phyloP scores from a whole-genome alignment of 1,284 basidiomycete species.

The Mrakiaceae sp. region DNA sequence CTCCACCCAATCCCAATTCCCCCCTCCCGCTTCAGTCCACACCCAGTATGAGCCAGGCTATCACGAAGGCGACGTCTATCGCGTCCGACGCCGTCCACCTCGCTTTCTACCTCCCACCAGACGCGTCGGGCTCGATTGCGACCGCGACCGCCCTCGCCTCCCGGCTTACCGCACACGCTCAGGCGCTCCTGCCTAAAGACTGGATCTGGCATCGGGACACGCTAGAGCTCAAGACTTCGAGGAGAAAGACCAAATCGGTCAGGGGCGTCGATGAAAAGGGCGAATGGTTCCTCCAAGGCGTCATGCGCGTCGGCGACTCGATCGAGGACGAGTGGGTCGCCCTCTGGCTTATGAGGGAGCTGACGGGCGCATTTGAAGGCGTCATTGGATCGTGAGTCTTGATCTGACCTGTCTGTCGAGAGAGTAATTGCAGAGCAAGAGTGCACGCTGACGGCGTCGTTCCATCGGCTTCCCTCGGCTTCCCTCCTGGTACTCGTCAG shows the following conservation, averaged over 20 bases:
- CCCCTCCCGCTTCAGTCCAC: too few species aligned
- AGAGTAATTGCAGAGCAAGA: not conserved
- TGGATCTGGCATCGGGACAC: conserved; percentile 82
- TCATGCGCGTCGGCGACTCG: conserved; percentile 79
- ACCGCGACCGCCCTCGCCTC: conserved; percentile 44
- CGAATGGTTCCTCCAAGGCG: conserved; percentile 4
- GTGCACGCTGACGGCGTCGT: not conserved
- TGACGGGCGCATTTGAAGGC: conserved; percentile 64
- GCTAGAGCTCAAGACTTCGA: conserved; percentile 63
- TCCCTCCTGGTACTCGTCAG: conserved; percentile 6
- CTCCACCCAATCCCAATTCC: too few species aligned
- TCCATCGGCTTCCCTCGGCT: not conserved
- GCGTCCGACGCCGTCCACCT: conserved; percentile 78
- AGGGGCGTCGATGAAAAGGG: not conserved
- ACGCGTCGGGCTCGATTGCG: conserved; percentile 27
- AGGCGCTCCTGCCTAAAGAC: conserved; percentile 45
- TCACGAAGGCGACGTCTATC: conserved; percentile 38
- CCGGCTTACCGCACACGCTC: conserved; percentile 48
- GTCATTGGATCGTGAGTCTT: conserved; percentile 44
- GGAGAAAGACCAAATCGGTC: not conserved
- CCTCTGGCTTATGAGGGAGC: conserved; percentile 71
- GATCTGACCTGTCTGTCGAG: conserved; percentile 2
- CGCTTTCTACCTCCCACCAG: conserved; percentile 49
- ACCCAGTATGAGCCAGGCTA: not conserved
- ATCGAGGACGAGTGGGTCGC: conserved; percentile 93